These are phyloP conservation scores for Termitomyces sp. DNA, from an alignment of 768 basidiomycete genomes.

Conservation along the genomic window DNA sequence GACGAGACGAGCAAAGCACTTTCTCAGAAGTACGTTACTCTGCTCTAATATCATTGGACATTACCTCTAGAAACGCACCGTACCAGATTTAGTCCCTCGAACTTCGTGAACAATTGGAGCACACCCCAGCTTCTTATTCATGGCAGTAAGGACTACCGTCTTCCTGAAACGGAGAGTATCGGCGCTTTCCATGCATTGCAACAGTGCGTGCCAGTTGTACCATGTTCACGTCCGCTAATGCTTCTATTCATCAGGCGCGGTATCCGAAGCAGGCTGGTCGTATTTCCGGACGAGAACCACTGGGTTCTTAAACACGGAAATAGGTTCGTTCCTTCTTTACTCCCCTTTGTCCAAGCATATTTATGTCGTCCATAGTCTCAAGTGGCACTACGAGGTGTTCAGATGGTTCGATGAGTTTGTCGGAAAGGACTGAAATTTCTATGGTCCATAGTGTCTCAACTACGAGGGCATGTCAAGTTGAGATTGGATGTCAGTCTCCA, in stretches of 20 bases:
- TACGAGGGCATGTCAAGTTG: neutral
- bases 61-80: neutral
- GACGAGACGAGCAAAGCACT: constrained; percentile 51
- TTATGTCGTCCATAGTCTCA: constrained; percentile 47
- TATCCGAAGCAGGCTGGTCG: constrained; percentile 71
- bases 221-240: neutral
- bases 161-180: constrained; percentile 84
- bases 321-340: constrained; percentile 39
- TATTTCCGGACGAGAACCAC: constrained; percentile 92
- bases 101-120: constrained; percentile 81
- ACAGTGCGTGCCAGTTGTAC: constrained; percentile 48
- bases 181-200: constrained; percentile 83
- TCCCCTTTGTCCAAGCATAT: neutral
- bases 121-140: constrained; percentile 86
- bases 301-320: constrained; percentile 86
- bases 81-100: constrained; percentile 69
- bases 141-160: constrained; percentile 83
- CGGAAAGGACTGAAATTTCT: constrained; percentile 28
- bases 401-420: constrained; percentile 80
- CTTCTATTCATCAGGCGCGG: constrained; percentile 47
- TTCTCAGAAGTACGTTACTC: constrained; percentile 49
- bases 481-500: too few species aligned
- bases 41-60: neutral
- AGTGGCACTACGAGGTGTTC: constrained; percentile 96
- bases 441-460: neutral